Evolutionary conservation across 768 basidiomycete species (phyloP).

Genomic region (Russula abietina): DNA sequence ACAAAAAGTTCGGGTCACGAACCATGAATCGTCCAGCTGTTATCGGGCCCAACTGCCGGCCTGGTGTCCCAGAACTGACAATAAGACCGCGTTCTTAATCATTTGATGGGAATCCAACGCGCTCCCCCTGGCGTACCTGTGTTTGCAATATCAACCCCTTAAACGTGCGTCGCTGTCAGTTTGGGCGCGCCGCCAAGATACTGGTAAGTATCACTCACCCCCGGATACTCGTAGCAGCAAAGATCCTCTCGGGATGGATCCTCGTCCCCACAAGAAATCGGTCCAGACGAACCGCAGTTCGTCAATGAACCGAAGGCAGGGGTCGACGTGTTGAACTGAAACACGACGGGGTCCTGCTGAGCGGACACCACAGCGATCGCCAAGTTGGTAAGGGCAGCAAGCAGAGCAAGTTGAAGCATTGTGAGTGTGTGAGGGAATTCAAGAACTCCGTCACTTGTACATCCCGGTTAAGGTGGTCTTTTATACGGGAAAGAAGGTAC

Average conservation of each 20-base stretch:
- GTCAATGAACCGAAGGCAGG: slow-evolving; percentile 34
- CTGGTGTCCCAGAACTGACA: slow-evolving; percentile 66
- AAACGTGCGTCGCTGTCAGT: slow-evolving; percentile 5
- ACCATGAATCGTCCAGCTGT: slow-evolving; percentile 77
- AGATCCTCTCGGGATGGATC: slow-evolving; percentile 38
- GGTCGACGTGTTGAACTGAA: slow-evolving; percentile 23
- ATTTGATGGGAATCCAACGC: neutral
- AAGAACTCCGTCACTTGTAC: neutral
- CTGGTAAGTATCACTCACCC: slow-evolving; percentile 38
- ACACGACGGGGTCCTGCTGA: slow-evolving; percentile 5
- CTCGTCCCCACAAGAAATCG: slow-evolving; percentile 45
- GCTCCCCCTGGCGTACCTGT: slow-evolving; percentile 34
- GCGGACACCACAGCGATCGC: slow-evolving; percentile 4
- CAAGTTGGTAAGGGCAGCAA: slow-evolving; percentile 2
- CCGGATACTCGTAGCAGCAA: slow-evolving; percentile 64
- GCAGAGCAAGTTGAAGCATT: slow-evolving; percentile 25
- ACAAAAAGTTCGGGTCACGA: slow-evolving; percentile 21
- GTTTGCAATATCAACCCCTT: slow-evolving; percentile 59
- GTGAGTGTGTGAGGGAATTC: neutral
- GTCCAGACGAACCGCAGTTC: slow-evolving; percentile 47
- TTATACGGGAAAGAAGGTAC: neutral
- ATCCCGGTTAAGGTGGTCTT: neutral
- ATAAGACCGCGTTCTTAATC: neutral
- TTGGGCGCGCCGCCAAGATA: neutral
- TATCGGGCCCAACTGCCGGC: slow-evolving; percentile 52